Percentiles rank a stretch among this genome's conserved stretches.
phyloP scores from a whole-genome alignment of 179 eudicot species.

The Gypsophila paniculata region DNA sequence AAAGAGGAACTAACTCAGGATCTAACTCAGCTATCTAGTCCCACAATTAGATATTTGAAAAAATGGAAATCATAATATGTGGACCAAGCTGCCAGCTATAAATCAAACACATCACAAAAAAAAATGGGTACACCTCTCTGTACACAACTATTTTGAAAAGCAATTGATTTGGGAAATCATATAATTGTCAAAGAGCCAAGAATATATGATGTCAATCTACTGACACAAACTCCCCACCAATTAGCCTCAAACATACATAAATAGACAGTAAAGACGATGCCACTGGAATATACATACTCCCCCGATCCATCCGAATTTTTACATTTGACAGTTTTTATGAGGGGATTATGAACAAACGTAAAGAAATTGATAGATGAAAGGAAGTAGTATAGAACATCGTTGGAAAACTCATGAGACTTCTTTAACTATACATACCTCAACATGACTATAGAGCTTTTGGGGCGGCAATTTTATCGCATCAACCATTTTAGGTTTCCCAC shows the following conservation, averaged over 20 bases:
- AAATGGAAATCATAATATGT: not conserved
- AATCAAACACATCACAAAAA: not conserved
- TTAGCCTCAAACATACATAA: not conserved
- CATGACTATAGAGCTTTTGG: slow-evolving; percentile 67
- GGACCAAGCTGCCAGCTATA: not conserved
- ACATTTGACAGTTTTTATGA: too few relatives aligned
- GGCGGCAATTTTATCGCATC: slow-evolving; percentile 95
- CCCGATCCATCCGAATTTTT: too few relatives aligned
- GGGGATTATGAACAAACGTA: too few relatives aligned
- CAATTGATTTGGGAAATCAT: not conserved
- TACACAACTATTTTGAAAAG: not conserved
- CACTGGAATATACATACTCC: not conserved
- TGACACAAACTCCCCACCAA: not conserved
- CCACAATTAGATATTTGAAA: not conserved
- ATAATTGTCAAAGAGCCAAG: not conserved
- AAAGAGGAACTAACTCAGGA: not conserved
- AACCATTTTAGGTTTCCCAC: slow-evolving; percentile 92
- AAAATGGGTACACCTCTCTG: not conserved
- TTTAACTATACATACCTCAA: slow-evolving; percentile 57
- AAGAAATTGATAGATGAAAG: too few relatives aligned
- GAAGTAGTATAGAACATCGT: slow-evolving; percentile 1
- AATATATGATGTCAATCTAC: too few relatives aligned
- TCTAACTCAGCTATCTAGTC: not conserved
- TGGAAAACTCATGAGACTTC: not conserved
- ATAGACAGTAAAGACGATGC: not conserved